Conservation (phyloP, 345 rosid genomes). For the Brassica cretica region DNA sequence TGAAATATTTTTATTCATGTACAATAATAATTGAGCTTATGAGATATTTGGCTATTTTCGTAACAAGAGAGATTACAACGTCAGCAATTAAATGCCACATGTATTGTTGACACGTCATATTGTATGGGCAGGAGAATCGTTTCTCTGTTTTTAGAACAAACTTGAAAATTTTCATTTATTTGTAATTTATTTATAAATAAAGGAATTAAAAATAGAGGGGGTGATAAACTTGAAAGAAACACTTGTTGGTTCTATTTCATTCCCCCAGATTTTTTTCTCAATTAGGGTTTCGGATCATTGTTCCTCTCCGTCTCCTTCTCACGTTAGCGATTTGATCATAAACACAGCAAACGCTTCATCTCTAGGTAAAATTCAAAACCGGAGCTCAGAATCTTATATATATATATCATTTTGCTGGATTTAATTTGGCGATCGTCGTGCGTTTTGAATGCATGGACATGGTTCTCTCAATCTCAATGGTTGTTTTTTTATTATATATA, state of each 20-base stretch:
- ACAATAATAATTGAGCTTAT: too few relatives aligned
- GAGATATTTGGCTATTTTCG: too few relatives aligned
- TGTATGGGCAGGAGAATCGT: too few relatives aligned
- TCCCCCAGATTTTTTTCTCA: constrained; percentile 15
- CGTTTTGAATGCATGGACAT: constrained; percentile 19
- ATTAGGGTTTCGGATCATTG: constrained; percentile 43
- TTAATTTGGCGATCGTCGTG: background rate
- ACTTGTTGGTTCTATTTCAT: constrained; percentile 3
- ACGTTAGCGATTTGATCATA: constrained; percentile 16
- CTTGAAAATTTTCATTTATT: too few relatives aligned
- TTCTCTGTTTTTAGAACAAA: too few relatives aligned
- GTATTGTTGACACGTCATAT: too few relatives aligned
- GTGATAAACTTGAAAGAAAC: constrained; percentile 31
- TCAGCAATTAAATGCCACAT: too few relatives aligned
- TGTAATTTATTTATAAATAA: background rate
- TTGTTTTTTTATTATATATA: background rate
- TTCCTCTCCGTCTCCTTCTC: background rate
- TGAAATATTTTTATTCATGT: too few relatives aligned
- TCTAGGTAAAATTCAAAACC: constrained; percentile 36
- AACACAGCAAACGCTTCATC: background rate
- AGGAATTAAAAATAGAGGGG: background rate
- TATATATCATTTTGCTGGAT: background rate
- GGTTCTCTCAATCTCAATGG: background rate
- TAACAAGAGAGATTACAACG: too few relatives aligned
- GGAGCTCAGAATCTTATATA: background rate